Base-by-base conservation (phyloP, 805 yeast genomes). In the Wickerhamiella cacticola region DNA sequence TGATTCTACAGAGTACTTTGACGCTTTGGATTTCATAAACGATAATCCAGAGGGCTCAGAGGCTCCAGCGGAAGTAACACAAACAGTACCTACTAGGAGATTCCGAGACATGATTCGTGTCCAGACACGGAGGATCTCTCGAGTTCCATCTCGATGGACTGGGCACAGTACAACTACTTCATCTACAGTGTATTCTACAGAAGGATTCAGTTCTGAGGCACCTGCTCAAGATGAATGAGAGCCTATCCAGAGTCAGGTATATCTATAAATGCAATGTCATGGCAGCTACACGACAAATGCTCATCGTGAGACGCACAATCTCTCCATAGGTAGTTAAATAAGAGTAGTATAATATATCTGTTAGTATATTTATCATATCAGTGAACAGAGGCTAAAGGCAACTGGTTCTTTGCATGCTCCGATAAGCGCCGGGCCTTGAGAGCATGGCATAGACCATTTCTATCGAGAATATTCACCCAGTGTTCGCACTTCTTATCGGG, bases 381-480 rank as follows among this genome's bases (percentile, higher is more conserved):
- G 22, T 31, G 38, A 3, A 26, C 46, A 24, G 46, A 43, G 15
- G 39, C 46, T 22, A 43, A 10, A 2, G 40, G 22, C 7, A 26
- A 33, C 46, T 43, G 46, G 39, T 43, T 33, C 31, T 33, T 43
- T n/a, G 38, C 40, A 31, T 43, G 46, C 16, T 43, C 46, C n/a
- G 46, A 43, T 24, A 43, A 19, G n/a, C 46, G 46, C 22, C 45
- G 51, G 18, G 49, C 41, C 19, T 35, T 21, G 45, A 33, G 45
- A 44, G 48, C 33, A 18, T 43, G 51, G 38, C 47, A 48, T 24
- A 55, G 45, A 3, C 56, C 56, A 41, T 50, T 52, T 24, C 49
- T 45, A 13, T 44, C 51, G 16, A 55, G 51, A 21, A 53, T 36
- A 26, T 46, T 45, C 42, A 53, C 56, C 26, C 54, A 47, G 4